Percentiles rank a stretch among this genome's conserved stretches.
Conservation (phyloP, 1,284 basidiomycete genomes). For the Cutaneotrichosporon sp. region DNA sequence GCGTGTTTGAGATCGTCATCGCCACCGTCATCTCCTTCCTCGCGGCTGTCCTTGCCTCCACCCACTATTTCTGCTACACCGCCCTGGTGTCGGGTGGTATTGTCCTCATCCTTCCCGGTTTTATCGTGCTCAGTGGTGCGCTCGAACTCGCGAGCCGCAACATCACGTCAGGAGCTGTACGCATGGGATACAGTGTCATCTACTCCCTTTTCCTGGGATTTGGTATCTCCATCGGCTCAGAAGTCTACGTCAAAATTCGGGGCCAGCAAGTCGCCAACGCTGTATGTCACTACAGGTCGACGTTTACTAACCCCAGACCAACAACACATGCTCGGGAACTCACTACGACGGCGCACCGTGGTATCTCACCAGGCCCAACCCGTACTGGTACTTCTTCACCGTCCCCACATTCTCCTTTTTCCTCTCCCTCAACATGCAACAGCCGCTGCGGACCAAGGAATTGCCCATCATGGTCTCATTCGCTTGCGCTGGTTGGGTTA, state of each 20-base stretch:
- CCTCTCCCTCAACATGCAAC: conserved; percentile 71
- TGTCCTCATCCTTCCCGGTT: conserved; percentile 78
- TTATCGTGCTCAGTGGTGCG: conserved; percentile 71
- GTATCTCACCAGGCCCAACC: conserved; percentile 48
- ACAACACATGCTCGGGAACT: conserved; percentile 52
- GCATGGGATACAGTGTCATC: conserved; percentile 66
- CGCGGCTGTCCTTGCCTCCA: conserved; percentile 67
- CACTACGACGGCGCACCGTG: conserved; percentile 56
- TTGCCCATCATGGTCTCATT: conserved; percentile 63
- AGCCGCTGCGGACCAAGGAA: conserved; percentile 63
- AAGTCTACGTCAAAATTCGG: conserved; percentile 60
- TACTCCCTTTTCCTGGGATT: conserved; percentile 69
- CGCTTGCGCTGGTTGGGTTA: conserved; percentile 67
- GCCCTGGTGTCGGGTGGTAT: conserved; percentile 77
- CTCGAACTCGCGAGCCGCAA: conserved; percentile 69
- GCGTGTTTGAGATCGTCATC: conserved; percentile 57
- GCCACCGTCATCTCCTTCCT: conserved; percentile 64
- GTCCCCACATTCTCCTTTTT: conserved; percentile 72
- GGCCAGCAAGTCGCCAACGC: conserved; percentile 19
- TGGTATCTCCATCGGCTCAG: conserved; percentile 71
- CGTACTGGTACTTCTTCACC: conserved; percentile 62
- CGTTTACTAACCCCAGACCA: not conserved
- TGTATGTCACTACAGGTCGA: not conserved
- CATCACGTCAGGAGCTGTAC: conserved; percentile 74
- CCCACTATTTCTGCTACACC: conserved; percentile 72